Conservation (phyloP, 495 filamentous ascomycete species). For the Penicillium canariense region DNA sequence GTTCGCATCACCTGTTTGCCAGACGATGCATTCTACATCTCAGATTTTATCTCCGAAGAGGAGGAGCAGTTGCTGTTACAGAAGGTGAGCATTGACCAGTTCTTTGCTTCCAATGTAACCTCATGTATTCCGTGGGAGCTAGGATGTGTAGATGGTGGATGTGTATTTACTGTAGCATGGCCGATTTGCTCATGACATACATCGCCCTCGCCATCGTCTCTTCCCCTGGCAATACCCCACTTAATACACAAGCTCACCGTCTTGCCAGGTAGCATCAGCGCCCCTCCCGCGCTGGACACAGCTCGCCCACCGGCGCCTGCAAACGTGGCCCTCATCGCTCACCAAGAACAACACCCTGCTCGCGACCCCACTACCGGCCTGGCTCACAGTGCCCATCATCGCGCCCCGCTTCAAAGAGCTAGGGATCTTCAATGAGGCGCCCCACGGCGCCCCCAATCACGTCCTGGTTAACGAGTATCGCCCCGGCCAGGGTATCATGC, state of each 20-base stretch:
- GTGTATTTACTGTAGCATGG: too few species aligned
- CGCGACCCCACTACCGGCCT: conserved; percentile 68
- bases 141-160: neutral
- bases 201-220: too few species aligned
- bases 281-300: conserved; percentile 81
- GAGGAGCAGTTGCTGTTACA: conserved; percentile 71
- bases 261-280: conserved; percentile 44
- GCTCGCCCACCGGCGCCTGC: conserved; percentile 81
- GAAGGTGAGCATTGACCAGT: conserved; percentile 49
- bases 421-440: conserved; percentile 64
- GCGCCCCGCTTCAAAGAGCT: conserved; percentile 56
- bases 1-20: conserved; percentile 60
- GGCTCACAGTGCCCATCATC: conserved; percentile 71
- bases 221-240: too few species aligned
- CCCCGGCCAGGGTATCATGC: conserved; percentile 89
- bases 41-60: conserved; percentile 75
- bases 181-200: too few species aligned
- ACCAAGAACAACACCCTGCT: conserved; percentile 71
- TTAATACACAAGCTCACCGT: neutral
- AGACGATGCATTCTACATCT: conserved; percentile 75
- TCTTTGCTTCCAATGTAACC: too few species aligned
- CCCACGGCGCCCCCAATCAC: conserved; percentile 81
- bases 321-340: conserved; percentile 84
- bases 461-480: conserved; percentile 90
- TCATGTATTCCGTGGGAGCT: neutral